phyloP scores from a whole-genome alignment of 1,139 yeast species.

The Debaryomyces sp. region DNA sequence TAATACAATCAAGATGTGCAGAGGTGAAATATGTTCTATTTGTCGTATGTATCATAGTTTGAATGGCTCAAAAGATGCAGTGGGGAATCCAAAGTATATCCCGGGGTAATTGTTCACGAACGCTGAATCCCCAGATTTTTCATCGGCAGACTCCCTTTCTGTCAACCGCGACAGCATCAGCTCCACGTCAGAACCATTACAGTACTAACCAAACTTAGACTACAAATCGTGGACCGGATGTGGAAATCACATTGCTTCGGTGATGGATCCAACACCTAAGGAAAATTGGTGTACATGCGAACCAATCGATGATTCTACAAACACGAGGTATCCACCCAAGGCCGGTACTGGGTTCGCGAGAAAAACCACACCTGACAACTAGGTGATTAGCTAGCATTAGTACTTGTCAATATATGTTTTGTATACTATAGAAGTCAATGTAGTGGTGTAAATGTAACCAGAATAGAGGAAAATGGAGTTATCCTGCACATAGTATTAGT shows the following conservation, averaged over 20 bases:
- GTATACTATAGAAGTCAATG: background rate
- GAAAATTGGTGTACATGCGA: constrained; percentile 39
- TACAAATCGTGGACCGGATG: constrained; percentile 49
- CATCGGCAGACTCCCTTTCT: background rate
- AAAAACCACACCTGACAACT: constrained; percentile 12
- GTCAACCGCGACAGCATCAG: too few species aligned
- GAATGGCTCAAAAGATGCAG: background rate
- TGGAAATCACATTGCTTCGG: constrained; percentile 45
- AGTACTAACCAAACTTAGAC: constrained; percentile 17
- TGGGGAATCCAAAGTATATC: background rate
- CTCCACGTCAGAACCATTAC: background rate
- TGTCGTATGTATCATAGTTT: constrained; percentile 27
- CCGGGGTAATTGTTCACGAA: background rate
- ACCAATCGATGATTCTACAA: constrained; percentile 15
- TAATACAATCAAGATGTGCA: constrained; percentile 28
- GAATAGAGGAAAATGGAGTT: background rate
- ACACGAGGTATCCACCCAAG: constrained; percentile 38
- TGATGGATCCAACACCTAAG: constrained; percentile 38
- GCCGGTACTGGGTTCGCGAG: constrained; percentile 48
- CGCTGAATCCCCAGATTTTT: background rate
- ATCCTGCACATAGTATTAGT: constrained; percentile 1
- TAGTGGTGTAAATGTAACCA: background rate
- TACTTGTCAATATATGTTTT: constrained; percentile 4
- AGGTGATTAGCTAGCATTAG: background rate
- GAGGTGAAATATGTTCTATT: constrained; percentile 38